Evolutionary conservation across 352 stramenopile genomes (phyloP), one percentile per base, ranked within the genome.

Genomic region (Globisporangium paroecandrum): DNA sequence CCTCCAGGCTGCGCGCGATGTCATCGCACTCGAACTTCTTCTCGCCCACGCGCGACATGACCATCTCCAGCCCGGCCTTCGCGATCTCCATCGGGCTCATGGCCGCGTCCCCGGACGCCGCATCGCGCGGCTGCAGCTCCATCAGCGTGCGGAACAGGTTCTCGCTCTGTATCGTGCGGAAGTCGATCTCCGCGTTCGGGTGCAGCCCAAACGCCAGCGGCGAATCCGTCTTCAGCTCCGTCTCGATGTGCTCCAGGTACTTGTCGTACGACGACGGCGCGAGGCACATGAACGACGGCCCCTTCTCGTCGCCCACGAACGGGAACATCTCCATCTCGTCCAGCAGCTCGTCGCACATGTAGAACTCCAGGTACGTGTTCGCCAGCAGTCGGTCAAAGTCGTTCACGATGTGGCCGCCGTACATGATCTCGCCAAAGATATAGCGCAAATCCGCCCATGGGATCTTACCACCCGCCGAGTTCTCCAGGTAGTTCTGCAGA

Each of bases 321-420:
- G 97, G 97, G 78, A 99, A 99, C 83, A 99, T 96, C 70, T 99
- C 97, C 77, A 97, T 99, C 75, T 99, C 97, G 71, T 99, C 97
- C 38, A 99, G 75, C 54, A 99, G 73, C 69, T 99, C 96, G 64
- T 99, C 97, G 55, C 97, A 96, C 93, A 99, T 98, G 89, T 97
- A 98, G 69, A 98, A 98, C 65, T 99, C 94, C n/a, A 99, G 82
- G 80, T 99, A 99, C 59, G 96, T 98, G 64, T 98, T 98, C 62
- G 93, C 90, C 13, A 99, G 66, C 25, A 99, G 73, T 27, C 94
- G 83, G 66, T 98, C 95, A 66, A 98, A 98, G 73, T 98, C 95
- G 74, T 98, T 98, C 15, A 98, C 94, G 76, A 98, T 98, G 75
- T 98, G 93, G 0, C 94, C 95, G 34, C 95, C 94, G 66, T 99